A percentile compares a stretch with the other conserved stretches of the same genome.
Evolutionary conservation across 2,329 filamentous ascomycete genomes (phyloP).

Genomic region (Hymenoscyphus albidus): DNA sequence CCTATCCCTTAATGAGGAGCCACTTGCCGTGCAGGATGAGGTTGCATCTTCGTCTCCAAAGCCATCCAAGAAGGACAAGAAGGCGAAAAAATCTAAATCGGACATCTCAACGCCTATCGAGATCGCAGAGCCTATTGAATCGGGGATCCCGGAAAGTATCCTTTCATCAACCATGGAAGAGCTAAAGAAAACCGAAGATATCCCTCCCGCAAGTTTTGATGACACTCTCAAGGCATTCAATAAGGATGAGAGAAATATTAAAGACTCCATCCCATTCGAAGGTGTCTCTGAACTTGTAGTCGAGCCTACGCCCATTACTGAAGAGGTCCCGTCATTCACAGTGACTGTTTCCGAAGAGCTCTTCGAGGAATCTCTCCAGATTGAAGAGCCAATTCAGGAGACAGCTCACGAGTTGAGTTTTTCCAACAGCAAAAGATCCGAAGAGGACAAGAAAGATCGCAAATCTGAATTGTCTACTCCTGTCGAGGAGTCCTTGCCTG

Average conservation of each 20-base stretch:
- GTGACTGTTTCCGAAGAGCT: background rate
- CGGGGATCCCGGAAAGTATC: background rate
- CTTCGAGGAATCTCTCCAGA: conserved; percentile 3
- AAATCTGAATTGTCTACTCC: conserved; percentile 18
- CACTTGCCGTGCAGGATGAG: conserved; percentile 1
- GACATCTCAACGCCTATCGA: conserved; percentile 7
- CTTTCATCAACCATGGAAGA: background rate
- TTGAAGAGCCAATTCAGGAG: conserved; percentile 10
- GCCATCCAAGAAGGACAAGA: conserved; percentile 16
- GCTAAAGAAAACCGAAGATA: background rate
- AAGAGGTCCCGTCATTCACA: background rate
- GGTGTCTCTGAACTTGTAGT: background rate
- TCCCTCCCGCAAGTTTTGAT: background rate
- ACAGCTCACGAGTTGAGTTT: conserved; percentile 19
- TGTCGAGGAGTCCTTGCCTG: conserved; percentile 9
- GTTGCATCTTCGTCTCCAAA: conserved; percentile 1
- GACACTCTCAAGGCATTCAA: conserved; percentile 14
- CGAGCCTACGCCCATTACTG: background rate
- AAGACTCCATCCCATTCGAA: conserved; percentile 7
- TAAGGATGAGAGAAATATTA: conserved; percentile 15
- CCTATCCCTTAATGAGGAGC: background rate
- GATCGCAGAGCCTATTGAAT: background rate
- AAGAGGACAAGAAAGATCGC: conserved; percentile 27
- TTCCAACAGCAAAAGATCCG: conserved; percentile 22
- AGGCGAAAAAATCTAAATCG: conserved; percentile 5